These are phyloP conservation scores for Talaromyces sp. DNA, from an alignment of 2,329 filamentous ascomycete species.

Conservation along the genomic window DNA sequence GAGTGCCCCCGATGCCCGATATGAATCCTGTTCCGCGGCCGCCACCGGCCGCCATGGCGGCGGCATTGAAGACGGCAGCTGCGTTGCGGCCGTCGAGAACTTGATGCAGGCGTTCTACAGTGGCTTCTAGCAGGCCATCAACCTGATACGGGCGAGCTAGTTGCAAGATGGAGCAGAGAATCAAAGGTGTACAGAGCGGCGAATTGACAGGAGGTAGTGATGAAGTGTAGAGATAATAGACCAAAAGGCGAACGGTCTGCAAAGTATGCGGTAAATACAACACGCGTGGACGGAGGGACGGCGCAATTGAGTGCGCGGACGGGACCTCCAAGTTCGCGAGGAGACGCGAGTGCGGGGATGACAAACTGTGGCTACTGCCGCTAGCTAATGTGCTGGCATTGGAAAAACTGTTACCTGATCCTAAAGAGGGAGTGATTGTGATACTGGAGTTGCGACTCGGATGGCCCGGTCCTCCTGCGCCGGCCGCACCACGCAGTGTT, in stretches of 20 bases:
- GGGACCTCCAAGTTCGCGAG: slow-evolving; percentile 49
- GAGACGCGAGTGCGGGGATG: slow-evolving; percentile 30
- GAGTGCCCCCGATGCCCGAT: slow-evolving; percentile 49
- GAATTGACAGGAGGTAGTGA: slow-evolving; percentile 73
- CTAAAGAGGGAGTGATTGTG: slow-evolving; percentile 67
- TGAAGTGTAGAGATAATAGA: slow-evolving; percentile 92
- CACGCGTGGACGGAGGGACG: slow-evolving; percentile 69
- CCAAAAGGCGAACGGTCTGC: slow-evolving; percentile 80
- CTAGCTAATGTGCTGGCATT: slow-evolving; percentile 41
- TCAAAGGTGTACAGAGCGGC: slow-evolving; percentile 84
- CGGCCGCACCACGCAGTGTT: slow-evolving; percentile 64
- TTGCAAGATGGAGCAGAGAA: slow-evolving; percentile 90
- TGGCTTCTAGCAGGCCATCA: slow-evolving; percentile 86
- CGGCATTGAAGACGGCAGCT: slow-evolving; percentile 95
- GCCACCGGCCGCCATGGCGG: slow-evolving; percentile 94
- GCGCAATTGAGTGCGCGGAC: slow-evolving; percentile 52
- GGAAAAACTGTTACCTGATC: slow-evolving; percentile 34
- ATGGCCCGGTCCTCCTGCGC: slow-evolving; percentile 38
- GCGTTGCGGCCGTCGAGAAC: slow-evolving; percentile 90
- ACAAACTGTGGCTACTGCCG: slow-evolving; percentile 25
- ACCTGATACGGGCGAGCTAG: slow-evolving; percentile 89
- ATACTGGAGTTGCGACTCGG: slow-evolving; percentile 73
- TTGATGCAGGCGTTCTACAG: slow-evolving; percentile 84
- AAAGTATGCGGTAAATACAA: slow-evolving; percentile 91
- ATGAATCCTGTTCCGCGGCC: slow-evolving; percentile 74